Evolutionary conservation across 345 rosid genomes (phyloP).

Genomic region (Passiflora organensis): DNA sequence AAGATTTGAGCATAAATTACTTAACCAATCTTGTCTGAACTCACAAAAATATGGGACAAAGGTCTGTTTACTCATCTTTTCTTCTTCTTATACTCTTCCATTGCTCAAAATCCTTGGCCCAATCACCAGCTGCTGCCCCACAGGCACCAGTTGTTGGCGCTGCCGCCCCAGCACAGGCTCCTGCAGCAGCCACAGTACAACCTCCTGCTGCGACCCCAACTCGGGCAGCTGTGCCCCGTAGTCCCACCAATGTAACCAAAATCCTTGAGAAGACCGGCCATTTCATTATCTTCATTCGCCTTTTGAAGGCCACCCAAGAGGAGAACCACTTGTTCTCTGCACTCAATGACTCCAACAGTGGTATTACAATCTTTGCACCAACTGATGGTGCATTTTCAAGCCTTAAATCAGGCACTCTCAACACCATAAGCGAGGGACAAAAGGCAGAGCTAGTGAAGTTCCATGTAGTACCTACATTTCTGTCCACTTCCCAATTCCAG

Average conservation of each 20-base stretch:
- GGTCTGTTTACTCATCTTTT: not conserved
- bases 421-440: conserved; percentile 19
- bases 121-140: conserved; percentile 8
- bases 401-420: conserved; percentile 10
- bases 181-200: not conserved
- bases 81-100: conserved; percentile 5
- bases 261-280: conserved; percentile 29
- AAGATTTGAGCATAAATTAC: too few relatives aligned
- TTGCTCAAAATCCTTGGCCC: conserved; percentile 1
- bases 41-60: not conserved
- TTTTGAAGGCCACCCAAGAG: conserved; percentile 16
- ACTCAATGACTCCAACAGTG: conserved; percentile 12
- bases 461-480: conserved; percentile 31
- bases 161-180: conserved; percentile 23
- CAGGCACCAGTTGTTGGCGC: conserved; percentile 8
- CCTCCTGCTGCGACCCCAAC: too few relatives aligned
- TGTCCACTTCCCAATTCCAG: conserved; percentile 30
- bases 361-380: conserved; percentile 21
- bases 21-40: too few relatives aligned
- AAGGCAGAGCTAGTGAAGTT: conserved; percentile 31
- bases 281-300: conserved; percentile 14
- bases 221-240: not conserved
- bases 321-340: conserved; percentile 21
- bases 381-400: conserved; percentile 20
- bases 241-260: conserved; percentile 50